Percentiles rank a stretch among this genome's conserved stretches.
These are phyloP conservation scores for Candida sp. DNA, from an alignment of 1,139 yeast species.

Conservation along the genomic window DNA sequence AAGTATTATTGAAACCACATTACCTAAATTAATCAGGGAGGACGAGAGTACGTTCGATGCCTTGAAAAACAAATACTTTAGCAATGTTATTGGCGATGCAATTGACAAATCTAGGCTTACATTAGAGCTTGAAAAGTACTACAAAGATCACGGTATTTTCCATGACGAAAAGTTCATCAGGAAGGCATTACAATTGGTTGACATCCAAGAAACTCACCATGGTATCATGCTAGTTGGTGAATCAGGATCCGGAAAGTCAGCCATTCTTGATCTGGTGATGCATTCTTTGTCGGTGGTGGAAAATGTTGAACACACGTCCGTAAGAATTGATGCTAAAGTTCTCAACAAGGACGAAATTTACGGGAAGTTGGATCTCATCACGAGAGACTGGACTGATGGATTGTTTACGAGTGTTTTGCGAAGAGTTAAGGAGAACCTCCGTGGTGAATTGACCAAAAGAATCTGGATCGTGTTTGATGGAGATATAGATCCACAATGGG, in stretches of 20 bases:
- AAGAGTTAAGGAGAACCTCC: constrained; percentile 55
- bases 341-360: constrained; percentile 67
- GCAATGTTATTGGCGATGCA: constrained; percentile 16
- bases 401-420: constrained; percentile 74
- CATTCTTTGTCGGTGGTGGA: constrained; percentile 43
- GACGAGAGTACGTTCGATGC: constrained; percentile 50
- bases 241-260: constrained; percentile 78
- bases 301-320: constrained; percentile 39
- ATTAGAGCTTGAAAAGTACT: constrained; percentile 15
- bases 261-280: constrained; percentile 54
- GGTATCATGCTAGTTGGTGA: constrained; percentile 85
- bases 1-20: constrained; percentile 61
- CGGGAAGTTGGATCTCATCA: constrained; percentile 74
- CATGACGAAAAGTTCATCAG: constrained; percentile 47
- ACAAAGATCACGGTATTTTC: constrained; percentile 22
- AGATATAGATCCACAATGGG: constrained; percentile 95
- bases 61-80: constrained; percentile 31
- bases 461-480: constrained; percentile 93
- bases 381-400: constrained; percentile 96
- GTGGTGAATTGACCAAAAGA: constrained; percentile 60
- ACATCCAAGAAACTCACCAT: constrained; percentile 69
- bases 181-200: constrained; percentile 67
- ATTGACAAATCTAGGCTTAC: constrained; percentile 21
- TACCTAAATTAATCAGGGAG: constrained; percentile 62
- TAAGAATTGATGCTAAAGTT: constrained; percentile 77